These are phyloP conservation scores for Leptographium wingfieldii DNA, from an alignment of 2,329 filamentous ascomycete species.

Conservation along the genomic window DNA sequence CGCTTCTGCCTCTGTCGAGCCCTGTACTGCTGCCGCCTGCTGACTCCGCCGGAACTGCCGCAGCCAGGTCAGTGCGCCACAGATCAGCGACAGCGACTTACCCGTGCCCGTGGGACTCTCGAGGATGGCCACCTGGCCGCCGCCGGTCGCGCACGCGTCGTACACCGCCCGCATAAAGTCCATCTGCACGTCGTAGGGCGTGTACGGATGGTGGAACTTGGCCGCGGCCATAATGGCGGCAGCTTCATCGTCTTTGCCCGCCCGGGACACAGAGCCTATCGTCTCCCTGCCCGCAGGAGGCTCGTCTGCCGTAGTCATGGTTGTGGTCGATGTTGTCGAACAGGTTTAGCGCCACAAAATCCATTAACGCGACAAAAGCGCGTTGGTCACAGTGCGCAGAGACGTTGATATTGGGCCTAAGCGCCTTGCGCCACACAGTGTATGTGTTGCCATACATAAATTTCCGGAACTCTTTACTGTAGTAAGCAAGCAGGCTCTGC, in stretches of 20 bases:
- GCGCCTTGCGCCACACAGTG: too few relatives aligned
- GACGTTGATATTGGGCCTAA: too few relatives aligned
- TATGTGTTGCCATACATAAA: too few relatives aligned
- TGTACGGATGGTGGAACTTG: slow-evolving; percentile 77
- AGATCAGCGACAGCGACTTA: slow-evolving; percentile 87
- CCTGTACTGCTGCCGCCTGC: slow-evolving; percentile 4
- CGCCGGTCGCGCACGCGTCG: slow-evolving; percentile 53
- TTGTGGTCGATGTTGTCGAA: background rate
- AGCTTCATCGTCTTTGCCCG: background rate
- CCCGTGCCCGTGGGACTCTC: slow-evolving; percentile 90
- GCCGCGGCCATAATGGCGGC: slow-evolving; percentile 18
- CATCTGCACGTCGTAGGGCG: slow-evolving; percentile 76
- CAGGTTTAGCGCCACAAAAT: background rate
- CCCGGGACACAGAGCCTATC: background rate
- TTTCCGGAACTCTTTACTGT: too few relatives aligned
- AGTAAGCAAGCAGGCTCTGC: too few relatives aligned
- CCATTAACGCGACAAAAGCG: background rate
- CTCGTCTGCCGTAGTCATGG: background rate
- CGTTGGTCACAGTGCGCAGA: background rate
- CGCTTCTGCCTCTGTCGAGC: background rate
- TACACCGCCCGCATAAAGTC: slow-evolving; percentile 82
- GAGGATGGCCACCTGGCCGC: slow-evolving; percentile 73
- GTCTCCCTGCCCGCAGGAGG: background rate
- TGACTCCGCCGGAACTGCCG: slow-evolving; percentile 58
- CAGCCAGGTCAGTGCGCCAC: slow-evolving; percentile 82